phyloP scores from a whole-genome alignment of 805 yeast species.

The Candida maltosa region DNA sequence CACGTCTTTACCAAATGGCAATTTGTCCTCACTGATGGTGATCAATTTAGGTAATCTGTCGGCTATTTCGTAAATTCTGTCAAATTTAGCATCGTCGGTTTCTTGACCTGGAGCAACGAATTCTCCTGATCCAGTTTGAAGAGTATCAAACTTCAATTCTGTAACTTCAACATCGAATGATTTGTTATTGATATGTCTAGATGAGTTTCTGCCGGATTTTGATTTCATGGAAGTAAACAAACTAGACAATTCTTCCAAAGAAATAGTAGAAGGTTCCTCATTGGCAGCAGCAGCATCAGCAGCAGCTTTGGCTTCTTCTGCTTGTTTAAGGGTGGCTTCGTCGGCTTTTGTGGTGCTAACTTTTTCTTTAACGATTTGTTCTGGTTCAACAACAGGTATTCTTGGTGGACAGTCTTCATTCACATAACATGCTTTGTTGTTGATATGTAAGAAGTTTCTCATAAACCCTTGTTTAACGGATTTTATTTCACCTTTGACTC shows the following conservation, averaged over 20 bases:
- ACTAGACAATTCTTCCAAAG: constrained; percentile 35
- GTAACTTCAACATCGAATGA: too few relatives aligned
- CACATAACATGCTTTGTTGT: constrained; percentile 74
- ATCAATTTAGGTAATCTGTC: constrained; percentile 5
- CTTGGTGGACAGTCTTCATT: constrained; percentile 30
- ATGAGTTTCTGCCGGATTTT: too few relatives aligned
- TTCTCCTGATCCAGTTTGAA: not conserved
- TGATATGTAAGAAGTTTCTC: constrained; percentile 72
- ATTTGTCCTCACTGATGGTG: not conserved
- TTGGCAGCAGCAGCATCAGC: constrained; percentile 1
- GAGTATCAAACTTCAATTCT: not conserved
- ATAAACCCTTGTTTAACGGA: constrained; percentile 75
- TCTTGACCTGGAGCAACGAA: not conserved
- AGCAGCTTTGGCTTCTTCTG: constrained; percentile 5
- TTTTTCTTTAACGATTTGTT: constrained; percentile 1
- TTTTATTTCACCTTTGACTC: constrained; percentile 69
- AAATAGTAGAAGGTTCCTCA: constrained; percentile 22
- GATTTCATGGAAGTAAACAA: constrained; percentile 19
- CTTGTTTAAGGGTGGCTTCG: constrained; percentile 6
- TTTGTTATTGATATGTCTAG: too few relatives aligned
- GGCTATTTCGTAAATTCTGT: not conserved
- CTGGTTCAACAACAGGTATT: constrained; percentile 36
- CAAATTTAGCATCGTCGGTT: not conserved
- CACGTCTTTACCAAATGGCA: not conserved
- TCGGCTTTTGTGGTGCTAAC: constrained; percentile 1